Base-by-base conservation (phyloP, 805 yeast genomes). In the Kurtzmaniella fragi region DNA sequence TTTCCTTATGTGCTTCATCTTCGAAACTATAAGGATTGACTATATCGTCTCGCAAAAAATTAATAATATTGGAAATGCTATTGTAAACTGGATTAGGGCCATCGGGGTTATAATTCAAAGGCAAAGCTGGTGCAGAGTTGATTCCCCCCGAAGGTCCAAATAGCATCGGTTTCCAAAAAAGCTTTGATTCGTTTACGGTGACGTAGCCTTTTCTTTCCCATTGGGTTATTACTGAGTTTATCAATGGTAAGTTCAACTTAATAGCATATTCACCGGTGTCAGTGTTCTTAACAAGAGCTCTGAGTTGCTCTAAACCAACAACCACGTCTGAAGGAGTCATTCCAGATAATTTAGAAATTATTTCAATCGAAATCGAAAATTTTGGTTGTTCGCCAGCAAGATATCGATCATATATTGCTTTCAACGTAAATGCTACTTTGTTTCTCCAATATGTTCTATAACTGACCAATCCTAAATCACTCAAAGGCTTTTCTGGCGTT, bases 401-500 rank as follows among this genome's bases (percentile, higher is more conserved):
- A 31, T 50, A 59, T 31, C 50, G 53, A 1, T 44, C 42, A 38
- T 61, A 48, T 4, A 69, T 38, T 17, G 39, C 41, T 25, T 44
- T 46, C 15, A 84, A 60, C 32, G 65, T 69, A 31, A 62, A 70
- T 8, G 93, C 73, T 17, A 88, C 63, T 3, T 82, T 69, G 1
- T 78, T 62, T 48, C 76, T 82, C 98, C 98, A 93, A 59, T 84
- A 91, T 49, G 80, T 84, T 45, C 95, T 67, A 59, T 91, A 93
- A 43, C 96, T 84, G 25, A 84, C 60, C 37, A 89, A 63, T 0
- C 99, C 99, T 39, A 91, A 64, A 46, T 84, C 90, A 48, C 93
- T 82, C 41, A 91, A 68, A 0, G 99, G 99, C 54, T 90, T 91
- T 52, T 93, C 99, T 0, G 99, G 99, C 0, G 97, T 85, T 0